Percentiles rank a stretch among this genome's conserved stretches.
phyloP scores from a whole-genome alignment of 805 yeast species.

The Wickerhamomyces bisporus region DNA sequence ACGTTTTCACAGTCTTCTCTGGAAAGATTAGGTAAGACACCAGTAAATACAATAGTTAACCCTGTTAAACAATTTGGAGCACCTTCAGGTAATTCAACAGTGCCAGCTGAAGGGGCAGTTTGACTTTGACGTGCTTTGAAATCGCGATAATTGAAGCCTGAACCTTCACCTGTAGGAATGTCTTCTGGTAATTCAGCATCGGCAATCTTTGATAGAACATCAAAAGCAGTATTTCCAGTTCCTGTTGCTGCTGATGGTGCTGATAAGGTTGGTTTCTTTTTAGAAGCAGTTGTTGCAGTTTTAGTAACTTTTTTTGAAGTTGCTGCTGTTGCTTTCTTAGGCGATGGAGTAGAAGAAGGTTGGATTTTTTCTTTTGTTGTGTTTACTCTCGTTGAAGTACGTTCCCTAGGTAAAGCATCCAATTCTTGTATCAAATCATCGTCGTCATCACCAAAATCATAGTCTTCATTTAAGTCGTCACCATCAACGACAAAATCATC shows the following conservation, averaged over 20 bases:
- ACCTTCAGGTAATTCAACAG: constrained; percentile 68
- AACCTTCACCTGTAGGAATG: constrained; percentile 41
- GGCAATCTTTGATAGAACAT: constrained; percentile 58
- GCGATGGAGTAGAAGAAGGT: constrained; percentile 4
- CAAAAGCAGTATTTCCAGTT: constrained; percentile 42
- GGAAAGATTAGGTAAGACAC: constrained; percentile 73
- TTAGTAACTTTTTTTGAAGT: constrained; percentile 4
- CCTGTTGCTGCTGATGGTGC: too few relatives aligned
- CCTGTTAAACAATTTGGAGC: constrained; percentile 84
- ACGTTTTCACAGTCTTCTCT: constrained; percentile 69
- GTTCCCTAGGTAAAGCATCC: constrained; percentile 3
- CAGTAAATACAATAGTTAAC: constrained; percentile 89
- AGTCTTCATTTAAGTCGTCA: constrained; percentile 14
- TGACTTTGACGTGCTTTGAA: constrained; percentile 43
- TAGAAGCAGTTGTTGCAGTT: constrained; percentile 4
- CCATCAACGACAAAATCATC: constrained; percentile 22
- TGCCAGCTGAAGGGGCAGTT: constrained; percentile 28
- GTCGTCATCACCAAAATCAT: constrained; percentile 16
- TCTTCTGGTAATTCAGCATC: constrained; percentile 61
- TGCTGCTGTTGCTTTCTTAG: constrained; percentile 2
- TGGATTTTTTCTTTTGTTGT: constrained; percentile 2
- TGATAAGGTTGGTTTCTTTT: constrained; percentile 2
- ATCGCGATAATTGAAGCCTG: constrained; percentile 46
- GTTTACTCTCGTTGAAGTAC: constrained; percentile 1
- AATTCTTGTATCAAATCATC: constrained; percentile 15